Percentiles rank a stretch among this genome's conserved stretches.
Evolutionary conservation across 2,329 filamentous ascomycete species (phyloP).

Genomic region (Colletotrichum sp.): DNA sequence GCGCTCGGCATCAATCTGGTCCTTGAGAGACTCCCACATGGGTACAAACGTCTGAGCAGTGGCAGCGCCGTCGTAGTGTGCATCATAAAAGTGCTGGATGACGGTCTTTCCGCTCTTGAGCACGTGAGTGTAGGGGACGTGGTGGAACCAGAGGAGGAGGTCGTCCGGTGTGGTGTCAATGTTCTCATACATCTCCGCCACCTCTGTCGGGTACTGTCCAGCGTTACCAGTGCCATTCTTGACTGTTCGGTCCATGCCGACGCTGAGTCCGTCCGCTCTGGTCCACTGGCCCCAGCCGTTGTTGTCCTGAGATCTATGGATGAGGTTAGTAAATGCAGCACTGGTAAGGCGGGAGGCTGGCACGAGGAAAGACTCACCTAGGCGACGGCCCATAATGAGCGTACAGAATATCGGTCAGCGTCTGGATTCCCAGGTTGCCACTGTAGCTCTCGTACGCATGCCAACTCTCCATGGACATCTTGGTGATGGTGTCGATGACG

Average conservation of each 20-base stretch:
- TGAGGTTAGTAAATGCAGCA: neutral
- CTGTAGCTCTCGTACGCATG: slow-evolving; percentile 74
- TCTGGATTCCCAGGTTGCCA: slow-evolving; percentile 74
- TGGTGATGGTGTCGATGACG: slow-evolving; percentile 63
- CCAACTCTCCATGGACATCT: slow-evolving; percentile 73
- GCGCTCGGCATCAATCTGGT: slow-evolving; percentile 63
- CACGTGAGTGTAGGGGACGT: slow-evolving; percentile 69
- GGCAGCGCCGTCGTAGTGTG: slow-evolving; percentile 64
- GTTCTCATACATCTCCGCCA: slow-evolving; percentile 63
- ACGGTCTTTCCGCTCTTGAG: slow-evolving; percentile 70
- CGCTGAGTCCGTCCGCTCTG: slow-evolving; percentile 60
- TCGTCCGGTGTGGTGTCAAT: slow-evolving; percentile 70
- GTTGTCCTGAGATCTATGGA: slow-evolving; percentile 65
- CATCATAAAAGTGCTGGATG: slow-evolving; percentile 70
- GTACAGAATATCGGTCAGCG: slow-evolving; percentile 70
- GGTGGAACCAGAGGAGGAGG: slow-evolving; percentile 76
- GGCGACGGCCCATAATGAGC: slow-evolving; percentile 65
- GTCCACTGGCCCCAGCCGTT: slow-evolving; percentile 79
- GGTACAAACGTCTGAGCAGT: slow-evolving; percentile 62
- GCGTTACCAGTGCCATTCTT: slow-evolving; percentile 69
- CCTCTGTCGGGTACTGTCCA: slow-evolving; percentile 68
- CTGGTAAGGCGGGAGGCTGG: neutral
- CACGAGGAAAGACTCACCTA: neutral
- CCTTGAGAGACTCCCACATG: slow-evolving; percentile 59
- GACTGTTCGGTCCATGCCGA: slow-evolving; percentile 76